A percentile compares a stretch with the other conserved stretches of the same genome.
Evolutionary conservation across 495 filamentous ascomycete genomes (phyloP).

Genomic region (Tuber borchii): DNA sequence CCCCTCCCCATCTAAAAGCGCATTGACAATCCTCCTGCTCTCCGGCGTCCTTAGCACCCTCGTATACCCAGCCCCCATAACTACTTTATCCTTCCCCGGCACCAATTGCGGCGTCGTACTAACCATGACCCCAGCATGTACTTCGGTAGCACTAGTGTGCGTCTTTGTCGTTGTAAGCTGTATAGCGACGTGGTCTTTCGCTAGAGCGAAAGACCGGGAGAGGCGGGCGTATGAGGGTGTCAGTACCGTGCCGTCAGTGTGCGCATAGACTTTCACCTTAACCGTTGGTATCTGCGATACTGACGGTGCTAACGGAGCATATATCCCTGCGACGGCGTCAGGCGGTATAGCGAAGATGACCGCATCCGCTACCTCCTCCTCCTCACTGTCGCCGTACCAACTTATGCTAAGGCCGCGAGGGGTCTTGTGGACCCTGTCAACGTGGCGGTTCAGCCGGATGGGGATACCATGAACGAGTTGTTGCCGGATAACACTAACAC

Average conservation of each 20-base stretch:
- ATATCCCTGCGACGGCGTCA: constrained; percentile 45
- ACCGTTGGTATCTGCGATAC: constrained; percentile 47
- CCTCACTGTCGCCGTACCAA: background rate
- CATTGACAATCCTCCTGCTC: constrained; percentile 37
- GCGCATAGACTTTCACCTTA: constrained; percentile 46
- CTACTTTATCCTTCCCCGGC: constrained; percentile 13
- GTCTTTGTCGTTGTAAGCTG: background rate
- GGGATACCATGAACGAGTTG: constrained; percentile 43
- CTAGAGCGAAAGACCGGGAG: background rate
- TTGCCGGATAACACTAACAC: constrained; percentile 47
- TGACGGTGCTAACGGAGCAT: constrained; percentile 42
- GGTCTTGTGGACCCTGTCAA: background rate
- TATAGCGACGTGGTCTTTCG: background rate
- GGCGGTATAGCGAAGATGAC: constrained; percentile 50
- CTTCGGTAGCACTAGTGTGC: constrained; percentile 12
- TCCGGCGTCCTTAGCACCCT: constrained; percentile 43
- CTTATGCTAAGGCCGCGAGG: background rate
- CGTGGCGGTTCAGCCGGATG: constrained; percentile 31
- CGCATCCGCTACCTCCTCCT: constrained; percentile 43
- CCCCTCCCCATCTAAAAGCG: constrained; percentile 12
- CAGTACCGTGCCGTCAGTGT: constrained; percentile 43
- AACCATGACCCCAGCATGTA: constrained; percentile 15
- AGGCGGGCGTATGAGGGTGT: background rate
- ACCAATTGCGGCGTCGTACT: constrained; percentile 11
- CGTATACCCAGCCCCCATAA: constrained; percentile 41